These are phyloP conservation scores for Daldinia vernicosa DNA, from an alignment of 495 filamentous ascomycete species.

Conservation along the genomic window DNA sequence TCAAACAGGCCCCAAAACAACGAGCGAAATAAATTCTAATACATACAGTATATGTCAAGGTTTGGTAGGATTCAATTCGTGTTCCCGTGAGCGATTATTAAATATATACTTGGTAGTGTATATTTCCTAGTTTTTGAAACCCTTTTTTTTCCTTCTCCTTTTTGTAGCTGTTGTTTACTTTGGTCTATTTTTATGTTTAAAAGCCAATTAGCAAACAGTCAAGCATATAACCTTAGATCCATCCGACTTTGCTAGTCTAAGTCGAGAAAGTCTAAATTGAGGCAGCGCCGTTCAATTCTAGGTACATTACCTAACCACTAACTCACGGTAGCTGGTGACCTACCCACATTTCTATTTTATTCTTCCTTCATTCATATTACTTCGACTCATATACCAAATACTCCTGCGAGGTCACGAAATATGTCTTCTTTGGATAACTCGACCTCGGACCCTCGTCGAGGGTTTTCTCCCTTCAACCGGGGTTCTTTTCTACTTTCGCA, in stretches of 20 bases:
- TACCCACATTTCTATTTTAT: not conserved
- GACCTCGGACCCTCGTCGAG: slow-evolving; percentile 31
- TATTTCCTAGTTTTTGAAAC: not conserved
- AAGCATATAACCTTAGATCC: not conserved
- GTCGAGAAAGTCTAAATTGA: not conserved
- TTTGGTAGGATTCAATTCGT: not conserved
- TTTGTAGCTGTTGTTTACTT: not conserved
- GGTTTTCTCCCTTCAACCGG: slow-evolving; percentile 36
- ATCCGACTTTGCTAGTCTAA: slow-evolving; percentile 5
- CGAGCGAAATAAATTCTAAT: slow-evolving; percentile 7
- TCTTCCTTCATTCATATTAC: not conserved
- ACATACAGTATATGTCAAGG: not conserved
- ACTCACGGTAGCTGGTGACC: not conserved
- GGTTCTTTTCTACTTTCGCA: slow-evolving; percentile 48
- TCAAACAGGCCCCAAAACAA: slow-evolving; percentile 34
- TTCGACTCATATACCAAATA: not conserved
- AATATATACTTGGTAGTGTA: not conserved
- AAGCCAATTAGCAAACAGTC: not conserved
- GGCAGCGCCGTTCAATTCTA: slow-evolving; percentile 8
- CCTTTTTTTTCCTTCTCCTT: not conserved
- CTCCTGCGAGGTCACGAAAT: not conserved
- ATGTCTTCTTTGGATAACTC: slow-evolving; percentile 43
- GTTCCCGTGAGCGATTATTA: not conserved
- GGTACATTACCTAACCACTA: not conserved
- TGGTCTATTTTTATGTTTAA: not conserved